Evolutionary conservation across 164 flowering plant species (phyloP).

Genomic region (Malania oleifera): DNA sequence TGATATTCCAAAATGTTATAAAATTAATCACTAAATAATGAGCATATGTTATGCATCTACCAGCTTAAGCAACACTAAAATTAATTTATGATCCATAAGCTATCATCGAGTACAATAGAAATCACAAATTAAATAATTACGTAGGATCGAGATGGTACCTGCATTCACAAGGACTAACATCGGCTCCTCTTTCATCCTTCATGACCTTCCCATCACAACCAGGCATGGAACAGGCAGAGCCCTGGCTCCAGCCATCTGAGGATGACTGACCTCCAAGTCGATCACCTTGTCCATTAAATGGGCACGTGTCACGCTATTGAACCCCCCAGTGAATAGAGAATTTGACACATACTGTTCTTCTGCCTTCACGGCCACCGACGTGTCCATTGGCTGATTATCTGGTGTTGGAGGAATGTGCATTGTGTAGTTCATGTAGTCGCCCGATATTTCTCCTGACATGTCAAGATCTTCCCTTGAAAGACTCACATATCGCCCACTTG

Average conservation of each 20-base stretch:
- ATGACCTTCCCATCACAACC: constrained; percentile 8
- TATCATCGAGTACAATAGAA: too few species aligned
- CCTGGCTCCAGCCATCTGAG: constrained; percentile 9
- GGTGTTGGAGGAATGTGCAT: constrained; percentile 8
- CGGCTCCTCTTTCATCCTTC: constrained; percentile 1
- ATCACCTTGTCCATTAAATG: constrained; percentile 7
- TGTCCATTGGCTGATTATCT: constrained; percentile 7
- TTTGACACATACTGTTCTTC: constrained; percentile 9
- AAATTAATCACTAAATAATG: too few species aligned
- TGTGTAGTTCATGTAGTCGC: constrained; percentile 4
- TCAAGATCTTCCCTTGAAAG: constrained; percentile 5
- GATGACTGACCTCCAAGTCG: constrained; percentile 2
- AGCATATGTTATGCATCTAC: too few species aligned
- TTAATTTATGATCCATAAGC: too few species aligned
- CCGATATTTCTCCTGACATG: constrained; percentile 6
- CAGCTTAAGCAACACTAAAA: too few species aligned
- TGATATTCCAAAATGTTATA: too few species aligned
- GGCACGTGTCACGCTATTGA: constrained; percentile 5
- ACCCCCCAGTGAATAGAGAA: constrained; percentile 2
- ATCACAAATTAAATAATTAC: too few species aligned
- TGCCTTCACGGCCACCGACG: constrained; percentile 5
- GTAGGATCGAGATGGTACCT: too few species aligned
- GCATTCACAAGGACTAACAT: constrained; percentile 1
- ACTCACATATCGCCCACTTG: constrained; percentile 6
- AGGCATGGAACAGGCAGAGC: constrained; percentile 6